These are phyloP conservation scores for Diaporthe sp. DNA, from an alignment of 2,329 filamentous ascomycete genomes.

Conservation along the genomic window DNA sequence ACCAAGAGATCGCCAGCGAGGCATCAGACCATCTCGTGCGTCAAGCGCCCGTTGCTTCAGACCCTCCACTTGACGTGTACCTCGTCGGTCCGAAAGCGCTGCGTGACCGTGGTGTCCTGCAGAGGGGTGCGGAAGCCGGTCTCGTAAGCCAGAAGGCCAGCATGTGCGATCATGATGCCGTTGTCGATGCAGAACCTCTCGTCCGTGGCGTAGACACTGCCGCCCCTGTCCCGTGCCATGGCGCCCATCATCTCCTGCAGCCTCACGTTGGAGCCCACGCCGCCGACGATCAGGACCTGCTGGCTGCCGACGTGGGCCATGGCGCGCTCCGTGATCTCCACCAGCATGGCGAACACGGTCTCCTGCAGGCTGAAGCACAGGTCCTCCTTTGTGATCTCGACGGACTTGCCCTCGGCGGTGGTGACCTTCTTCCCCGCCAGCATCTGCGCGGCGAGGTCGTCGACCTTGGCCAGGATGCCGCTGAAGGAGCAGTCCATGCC, in stretches of 20 bases:
- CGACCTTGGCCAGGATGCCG: slow-evolving; percentile 87
- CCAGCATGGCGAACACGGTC: slow-evolving; percentile 95
- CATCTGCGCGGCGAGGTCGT: slow-evolving; percentile 82
- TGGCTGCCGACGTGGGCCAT: slow-evolving; percentile 96
- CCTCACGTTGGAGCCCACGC: slow-evolving; percentile 94
- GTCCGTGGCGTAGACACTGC: slow-evolving; percentile 93
- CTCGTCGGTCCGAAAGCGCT: slow-evolving; percentile 86
- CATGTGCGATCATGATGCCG: slow-evolving; percentile 99
- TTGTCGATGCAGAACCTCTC: slow-evolving; percentile 99
- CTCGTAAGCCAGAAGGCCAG: slow-evolving; percentile 86
- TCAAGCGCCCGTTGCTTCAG: slow-evolving; percentile 46
- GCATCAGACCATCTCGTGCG: background rate
- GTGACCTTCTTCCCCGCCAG: slow-evolving; percentile 55
- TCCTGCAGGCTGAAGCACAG: slow-evolving; percentile 96
- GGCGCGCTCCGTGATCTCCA: slow-evolving; percentile 97
- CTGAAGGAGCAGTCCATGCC: slow-evolving; percentile 99
- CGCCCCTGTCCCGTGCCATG: slow-evolving; percentile 91
- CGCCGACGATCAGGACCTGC: slow-evolving; percentile 95
- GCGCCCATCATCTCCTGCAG: slow-evolving; percentile 98
- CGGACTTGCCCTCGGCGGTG: slow-evolving; percentile 63
- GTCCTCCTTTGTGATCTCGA: slow-evolving; percentile 79
- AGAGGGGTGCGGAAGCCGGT: slow-evolving; percentile 84
- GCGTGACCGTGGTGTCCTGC: slow-evolving; percentile 86
- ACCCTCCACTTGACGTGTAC: slow-evolving; percentile 85
- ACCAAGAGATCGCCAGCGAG: background rate